Evolutionary conservation across 2,329 filamentous ascomycete genomes (phyloP).

Genomic region (Alternaria sp.): DNA sequence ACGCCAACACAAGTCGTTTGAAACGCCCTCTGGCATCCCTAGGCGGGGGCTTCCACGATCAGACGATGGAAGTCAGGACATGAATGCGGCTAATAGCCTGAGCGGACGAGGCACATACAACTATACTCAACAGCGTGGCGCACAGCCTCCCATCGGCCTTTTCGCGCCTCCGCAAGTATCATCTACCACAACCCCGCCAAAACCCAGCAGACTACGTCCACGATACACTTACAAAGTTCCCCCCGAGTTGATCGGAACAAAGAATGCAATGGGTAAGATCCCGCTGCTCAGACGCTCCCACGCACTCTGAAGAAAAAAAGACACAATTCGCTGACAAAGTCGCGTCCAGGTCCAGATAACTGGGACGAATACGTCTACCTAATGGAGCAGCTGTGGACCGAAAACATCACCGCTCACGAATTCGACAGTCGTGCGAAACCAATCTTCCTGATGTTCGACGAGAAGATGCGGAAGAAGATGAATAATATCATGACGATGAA

Average conservation of each 20-base stretch:
- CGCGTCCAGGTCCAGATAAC: constrained; percentile 9
- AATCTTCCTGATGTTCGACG: constrained; percentile 16
- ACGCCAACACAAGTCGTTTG: neutral
- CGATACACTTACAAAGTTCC: constrained; percentile 19
- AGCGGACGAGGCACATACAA: neutral
- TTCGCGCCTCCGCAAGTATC: constrained; percentile 2
- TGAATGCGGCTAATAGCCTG: neutral
- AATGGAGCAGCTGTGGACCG: constrained; percentile 18
- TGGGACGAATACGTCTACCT: constrained; percentile 28
- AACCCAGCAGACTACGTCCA: neutral
- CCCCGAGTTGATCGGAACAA: constrained; percentile 17
- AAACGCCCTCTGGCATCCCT: neutral
- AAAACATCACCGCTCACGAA: constrained; percentile 15
- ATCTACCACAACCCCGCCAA: neutral
- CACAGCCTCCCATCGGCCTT: neutral
- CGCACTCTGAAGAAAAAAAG: neutral
- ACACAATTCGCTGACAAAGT: neutral
- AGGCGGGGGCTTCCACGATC: neutral
- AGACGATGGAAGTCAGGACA: neutral
- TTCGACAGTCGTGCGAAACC: constrained; percentile 8
- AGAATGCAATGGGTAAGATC: constrained; percentile 21
- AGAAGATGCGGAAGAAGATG: constrained; percentile 14
- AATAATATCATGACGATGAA: constrained; percentile 13
- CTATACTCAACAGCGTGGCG: neutral
- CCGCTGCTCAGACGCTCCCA: neutral